Conservation (phyloP, 129 eudicot species). For the Heracleum sosnowskyi region DNA sequence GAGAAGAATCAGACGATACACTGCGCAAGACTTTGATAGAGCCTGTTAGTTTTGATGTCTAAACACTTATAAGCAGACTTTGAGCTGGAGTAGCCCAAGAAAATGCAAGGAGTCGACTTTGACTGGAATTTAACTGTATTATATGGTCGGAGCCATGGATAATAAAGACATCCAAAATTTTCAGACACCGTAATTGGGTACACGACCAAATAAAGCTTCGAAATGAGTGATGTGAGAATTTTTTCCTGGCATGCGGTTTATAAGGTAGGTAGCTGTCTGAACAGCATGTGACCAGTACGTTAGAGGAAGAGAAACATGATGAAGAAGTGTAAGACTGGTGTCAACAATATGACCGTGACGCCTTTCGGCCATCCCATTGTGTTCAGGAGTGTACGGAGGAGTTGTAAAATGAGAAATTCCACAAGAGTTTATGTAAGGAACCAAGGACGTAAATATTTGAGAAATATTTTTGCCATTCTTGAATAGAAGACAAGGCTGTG, state of each 20-base stretch:
- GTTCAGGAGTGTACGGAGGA: not conserved
- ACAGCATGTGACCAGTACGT: no score
- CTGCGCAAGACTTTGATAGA: not conserved
- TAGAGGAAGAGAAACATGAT: not conserved
- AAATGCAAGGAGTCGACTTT: not conserved
- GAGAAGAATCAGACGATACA: no score
- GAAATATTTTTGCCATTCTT: no score
- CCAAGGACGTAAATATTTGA: not conserved
- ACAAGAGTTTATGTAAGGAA: no score
- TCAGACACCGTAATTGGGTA: not conserved
- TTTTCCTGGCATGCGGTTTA: not conserved
- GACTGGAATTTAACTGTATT: not conserved
- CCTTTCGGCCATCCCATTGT: not conserved
- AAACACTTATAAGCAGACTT: constrained; percentile 5
- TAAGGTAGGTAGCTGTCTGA: not conserved
- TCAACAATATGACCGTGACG: not conserved
- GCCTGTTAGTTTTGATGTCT: not conserved
- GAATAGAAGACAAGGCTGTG: no score
- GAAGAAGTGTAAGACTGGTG: not conserved
- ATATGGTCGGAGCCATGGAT: not conserved
- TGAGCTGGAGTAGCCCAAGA: not conserved
- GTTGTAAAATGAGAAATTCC: no score
- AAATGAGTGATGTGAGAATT: not conserved
- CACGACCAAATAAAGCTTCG: not conserved
- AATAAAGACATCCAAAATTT: not conserved